These are phyloP conservation scores for Starmerella potacharoeniae DNA, from an alignment of 805 yeast genomes.

Conservation along the genomic window DNA sequence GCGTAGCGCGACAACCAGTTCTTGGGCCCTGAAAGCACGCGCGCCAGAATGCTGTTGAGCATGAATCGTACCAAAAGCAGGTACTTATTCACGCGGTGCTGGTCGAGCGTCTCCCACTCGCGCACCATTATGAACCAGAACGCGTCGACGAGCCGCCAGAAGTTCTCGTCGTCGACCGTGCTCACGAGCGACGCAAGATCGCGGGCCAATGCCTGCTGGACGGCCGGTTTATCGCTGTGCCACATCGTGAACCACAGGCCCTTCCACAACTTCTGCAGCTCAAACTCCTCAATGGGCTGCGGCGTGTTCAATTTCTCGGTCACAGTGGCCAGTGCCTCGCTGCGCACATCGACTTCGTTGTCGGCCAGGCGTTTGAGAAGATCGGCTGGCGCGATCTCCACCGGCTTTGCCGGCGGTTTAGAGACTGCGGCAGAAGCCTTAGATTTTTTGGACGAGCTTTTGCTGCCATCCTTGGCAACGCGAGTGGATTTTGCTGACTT, in stretches of 20 bases:
- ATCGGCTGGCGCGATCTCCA: slow-evolving; percentile 8
- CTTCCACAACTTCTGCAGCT: slow-evolving; percentile 81
- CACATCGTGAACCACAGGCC: slow-evolving; percentile 95
- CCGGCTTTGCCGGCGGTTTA: background rate
- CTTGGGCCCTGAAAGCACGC: slow-evolving; percentile 31
- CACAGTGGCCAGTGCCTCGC: slow-evolving; percentile 56
- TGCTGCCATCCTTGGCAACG: background rate
- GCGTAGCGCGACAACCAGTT: slow-evolving; percentile 41
- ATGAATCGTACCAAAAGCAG: slow-evolving; percentile 70
- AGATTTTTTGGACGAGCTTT: background rate
- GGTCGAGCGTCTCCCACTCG: slow-evolving; percentile 80
- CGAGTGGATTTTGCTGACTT: background rate
- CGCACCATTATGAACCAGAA: slow-evolving; percentile 69
- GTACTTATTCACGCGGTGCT: slow-evolving; percentile 76
- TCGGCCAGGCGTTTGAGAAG: slow-evolving; percentile 20
- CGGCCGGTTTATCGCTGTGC: slow-evolving; percentile 87
- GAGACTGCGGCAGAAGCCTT: background rate
- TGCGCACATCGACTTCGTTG: slow-evolving; percentile 48
- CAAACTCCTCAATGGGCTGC: slow-evolving; percentile 35
- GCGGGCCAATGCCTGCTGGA: slow-evolving; percentile 75
- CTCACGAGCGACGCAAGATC: slow-evolving; percentile 46
- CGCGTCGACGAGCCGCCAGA: slow-evolving; percentile 48
- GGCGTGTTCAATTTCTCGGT: slow-evolving; percentile 43
- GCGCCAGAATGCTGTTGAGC: slow-evolving; percentile 50
- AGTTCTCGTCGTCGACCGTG: slow-evolving; percentile 32